Percentiles rank a stretch among this genome's conserved stretches.
Evolutionary conservation across 2,329 filamentous ascomycete genomes (phyloP).

Genomic region (Lithohypha guttulata): DNA sequence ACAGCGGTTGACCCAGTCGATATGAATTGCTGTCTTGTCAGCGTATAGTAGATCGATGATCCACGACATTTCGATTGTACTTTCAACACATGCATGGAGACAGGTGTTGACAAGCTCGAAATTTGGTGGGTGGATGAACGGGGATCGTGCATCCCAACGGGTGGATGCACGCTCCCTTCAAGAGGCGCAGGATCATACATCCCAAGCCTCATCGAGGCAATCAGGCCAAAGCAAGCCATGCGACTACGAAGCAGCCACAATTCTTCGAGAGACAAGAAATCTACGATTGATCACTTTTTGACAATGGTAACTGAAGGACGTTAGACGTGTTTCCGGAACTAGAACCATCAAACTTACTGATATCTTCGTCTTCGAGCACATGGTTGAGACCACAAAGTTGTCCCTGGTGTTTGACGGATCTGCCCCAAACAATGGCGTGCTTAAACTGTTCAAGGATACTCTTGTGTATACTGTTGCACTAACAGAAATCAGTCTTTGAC

Average conservation of each 20-base stretch:
- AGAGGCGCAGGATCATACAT: no score
- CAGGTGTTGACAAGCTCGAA: not conserved
- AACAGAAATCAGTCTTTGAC: conserved; percentile 21
- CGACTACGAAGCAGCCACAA: not conserved
- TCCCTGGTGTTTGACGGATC: conserved; percentile 96
- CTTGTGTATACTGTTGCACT: conserved; percentile 97
- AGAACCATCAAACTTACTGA: conserved; percentile 52
- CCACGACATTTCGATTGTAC: no score
- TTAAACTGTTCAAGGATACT: conserved; percentile 95
- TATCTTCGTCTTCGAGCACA: conserved; percentile 92
- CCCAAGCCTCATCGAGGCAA: conserved; percentile 9
- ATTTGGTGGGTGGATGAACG: not conserved
- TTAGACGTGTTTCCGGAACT: conserved; percentile 1
- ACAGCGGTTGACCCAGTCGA: no score
- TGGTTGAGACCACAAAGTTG: conserved; percentile 86
- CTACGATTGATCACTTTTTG: conserved; percentile 25
- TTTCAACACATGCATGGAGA: no score
- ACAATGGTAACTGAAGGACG: conserved; percentile 26
- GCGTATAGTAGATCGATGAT: no score
- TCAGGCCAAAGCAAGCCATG: not conserved
- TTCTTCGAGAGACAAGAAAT: no score
- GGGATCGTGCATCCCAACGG: conserved; percentile 3
- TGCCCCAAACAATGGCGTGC: conserved; percentile 88
- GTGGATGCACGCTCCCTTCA: conserved; percentile 8
- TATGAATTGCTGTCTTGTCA: no score